Evolutionary conservation across 2,329 filamentous ascomycete genomes (phyloP).

Genomic region (Atkinsonella texensis): DNA sequence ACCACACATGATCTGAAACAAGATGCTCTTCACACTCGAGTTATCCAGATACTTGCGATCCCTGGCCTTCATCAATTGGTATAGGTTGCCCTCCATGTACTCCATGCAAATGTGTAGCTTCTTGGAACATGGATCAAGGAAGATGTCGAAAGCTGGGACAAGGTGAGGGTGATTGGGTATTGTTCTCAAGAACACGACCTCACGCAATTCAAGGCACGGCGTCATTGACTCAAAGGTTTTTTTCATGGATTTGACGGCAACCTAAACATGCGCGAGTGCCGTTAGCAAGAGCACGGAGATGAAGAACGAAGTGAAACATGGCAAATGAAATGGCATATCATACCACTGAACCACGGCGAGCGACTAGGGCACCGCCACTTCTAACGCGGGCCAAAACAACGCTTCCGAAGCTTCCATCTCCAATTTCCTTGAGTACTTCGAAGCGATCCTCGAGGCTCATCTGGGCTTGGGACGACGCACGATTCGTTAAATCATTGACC

Average conservation of each 20-base stretch:
- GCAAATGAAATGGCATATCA: constrained; percentile 24
- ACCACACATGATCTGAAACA: constrained; percentile 93
- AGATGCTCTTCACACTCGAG: constrained; percentile 88
- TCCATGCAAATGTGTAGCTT: constrained; percentile 99
- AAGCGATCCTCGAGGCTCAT: constrained; percentile 82
- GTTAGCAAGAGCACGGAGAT: constrained; percentile 1
- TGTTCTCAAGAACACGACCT: constrained; percentile 91
- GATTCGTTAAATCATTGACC: constrained; percentile 59
- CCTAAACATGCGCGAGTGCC: constrained; percentile 35
- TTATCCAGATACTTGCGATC: constrained; percentile 91
- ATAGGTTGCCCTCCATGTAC: constrained; percentile 98
- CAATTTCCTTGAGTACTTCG: constrained; percentile 94
- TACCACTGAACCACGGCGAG: constrained; percentile 86
- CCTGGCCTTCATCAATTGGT: constrained; percentile 96
- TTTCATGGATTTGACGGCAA: constrained; percentile 99
- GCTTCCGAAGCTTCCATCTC: constrained; percentile 96
- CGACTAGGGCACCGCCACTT: constrained; percentile 77
- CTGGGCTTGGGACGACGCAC: constrained; percentile 48
- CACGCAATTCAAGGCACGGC: constrained; percentile 83
- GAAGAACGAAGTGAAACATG: constrained; percentile 8
- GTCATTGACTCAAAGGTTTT: constrained; percentile 92
- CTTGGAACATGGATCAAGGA: constrained; percentile 89
- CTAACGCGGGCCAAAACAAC: constrained; percentile 86
- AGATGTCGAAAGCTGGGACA: constrained; percentile 96
- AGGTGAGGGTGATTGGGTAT: constrained; percentile 81